Conservation (phyloP, 352 stramenopile species). For the Globisporangium viniferum region DNA sequence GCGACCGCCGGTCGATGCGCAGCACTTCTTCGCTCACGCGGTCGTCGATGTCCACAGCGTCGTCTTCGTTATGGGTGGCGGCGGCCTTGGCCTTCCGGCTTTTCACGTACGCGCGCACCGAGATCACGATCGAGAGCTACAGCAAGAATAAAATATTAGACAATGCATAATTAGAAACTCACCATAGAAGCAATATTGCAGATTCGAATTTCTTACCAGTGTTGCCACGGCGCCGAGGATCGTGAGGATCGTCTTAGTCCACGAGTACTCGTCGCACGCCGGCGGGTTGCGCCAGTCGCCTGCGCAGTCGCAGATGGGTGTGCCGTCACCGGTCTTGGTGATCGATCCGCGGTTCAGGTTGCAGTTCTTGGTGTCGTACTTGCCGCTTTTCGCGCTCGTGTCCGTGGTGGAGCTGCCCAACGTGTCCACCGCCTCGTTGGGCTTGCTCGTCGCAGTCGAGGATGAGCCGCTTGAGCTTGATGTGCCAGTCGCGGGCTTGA, state of each 20-base stretch:
- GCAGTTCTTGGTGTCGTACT: conserved; percentile 36
- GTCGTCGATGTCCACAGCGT: conserved; percentile 12
- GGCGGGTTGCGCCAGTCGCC: conserved; percentile 61
- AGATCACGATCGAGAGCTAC: conserved; percentile 55
- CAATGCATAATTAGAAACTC: conserved; percentile 3
- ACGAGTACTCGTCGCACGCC: conserved; percentile 41
- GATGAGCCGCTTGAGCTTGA: background rate
- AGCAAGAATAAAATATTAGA: conserved; percentile 3
- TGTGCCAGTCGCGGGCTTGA: background rate
- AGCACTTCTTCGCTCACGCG: conserved; percentile 16
- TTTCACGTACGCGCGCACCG: conserved; percentile 41
- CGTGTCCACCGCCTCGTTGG: conserved; percentile 12
- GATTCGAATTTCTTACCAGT: conserved; percentile 22
- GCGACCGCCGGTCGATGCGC: conserved; percentile 14
- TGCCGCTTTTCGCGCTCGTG: conserved; percentile 5
- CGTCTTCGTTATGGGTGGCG: background rate
- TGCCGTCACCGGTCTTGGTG: conserved; percentile 33
- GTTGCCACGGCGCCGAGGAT: conserved; percentile 56
- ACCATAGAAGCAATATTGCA: background rate
- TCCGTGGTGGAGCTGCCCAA: conserved; percentile 16
- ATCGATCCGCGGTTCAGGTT: conserved; percentile 50
- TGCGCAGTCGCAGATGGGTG: conserved; percentile 46
- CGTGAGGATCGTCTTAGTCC: conserved; percentile 58
- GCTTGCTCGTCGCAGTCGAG: background rate
- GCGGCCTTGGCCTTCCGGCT: conserved; percentile 26